Conservation (phyloP, 768 basidiomycete species). For the Candolleomyces eurysporus region DNA sequence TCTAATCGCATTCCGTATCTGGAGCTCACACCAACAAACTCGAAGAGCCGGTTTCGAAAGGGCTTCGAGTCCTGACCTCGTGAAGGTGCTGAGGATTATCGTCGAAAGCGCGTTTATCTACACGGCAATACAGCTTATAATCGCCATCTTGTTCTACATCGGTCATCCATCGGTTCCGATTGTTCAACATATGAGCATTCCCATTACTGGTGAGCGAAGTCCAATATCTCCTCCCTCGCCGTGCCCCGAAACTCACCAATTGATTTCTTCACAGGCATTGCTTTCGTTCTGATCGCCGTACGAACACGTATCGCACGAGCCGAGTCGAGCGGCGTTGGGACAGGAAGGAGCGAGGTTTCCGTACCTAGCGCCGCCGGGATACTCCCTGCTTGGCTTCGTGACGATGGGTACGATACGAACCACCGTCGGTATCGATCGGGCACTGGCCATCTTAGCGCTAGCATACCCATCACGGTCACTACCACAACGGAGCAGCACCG, state of each 20-base stretch:
- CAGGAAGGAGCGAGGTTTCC: too few relatives aligned
- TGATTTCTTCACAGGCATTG: slow-evolving; percentile 20
- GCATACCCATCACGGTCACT: too few relatives aligned
- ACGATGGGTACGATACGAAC: too few relatives aligned
- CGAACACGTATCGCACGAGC: slow-evolving; percentile 21
- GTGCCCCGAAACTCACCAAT: neutral
- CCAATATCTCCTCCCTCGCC: neutral
- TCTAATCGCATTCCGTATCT: slow-evolving; percentile 25
- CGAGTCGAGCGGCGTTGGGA: too few relatives aligned
- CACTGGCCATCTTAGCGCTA: too few relatives aligned
- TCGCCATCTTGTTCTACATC: slow-evolving; percentile 25
- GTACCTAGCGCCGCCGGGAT: too few relatives aligned
- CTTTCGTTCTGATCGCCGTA: slow-evolving; percentile 29
- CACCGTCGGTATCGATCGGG: too few relatives aligned
- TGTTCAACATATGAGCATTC: slow-evolving; percentile 25
- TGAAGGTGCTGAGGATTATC: slow-evolving; percentile 25
- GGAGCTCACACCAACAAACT: slow-evolving; percentile 22
- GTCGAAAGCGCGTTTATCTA: slow-evolving; percentile 33
- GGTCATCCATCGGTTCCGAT: slow-evolving; percentile 23
- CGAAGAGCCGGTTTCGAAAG: slow-evolving; percentile 18
- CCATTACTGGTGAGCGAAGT: slow-evolving; percentile 24
- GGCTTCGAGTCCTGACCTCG: slow-evolving; percentile 8
- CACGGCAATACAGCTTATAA: slow-evolving; percentile 23
- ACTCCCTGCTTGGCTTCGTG: too few relatives aligned
- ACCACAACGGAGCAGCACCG: too few relatives aligned